phyloP scores from a whole-genome alignment of 2,329 filamentous ascomycete species.

The Atkinsonella texensis region DNA sequence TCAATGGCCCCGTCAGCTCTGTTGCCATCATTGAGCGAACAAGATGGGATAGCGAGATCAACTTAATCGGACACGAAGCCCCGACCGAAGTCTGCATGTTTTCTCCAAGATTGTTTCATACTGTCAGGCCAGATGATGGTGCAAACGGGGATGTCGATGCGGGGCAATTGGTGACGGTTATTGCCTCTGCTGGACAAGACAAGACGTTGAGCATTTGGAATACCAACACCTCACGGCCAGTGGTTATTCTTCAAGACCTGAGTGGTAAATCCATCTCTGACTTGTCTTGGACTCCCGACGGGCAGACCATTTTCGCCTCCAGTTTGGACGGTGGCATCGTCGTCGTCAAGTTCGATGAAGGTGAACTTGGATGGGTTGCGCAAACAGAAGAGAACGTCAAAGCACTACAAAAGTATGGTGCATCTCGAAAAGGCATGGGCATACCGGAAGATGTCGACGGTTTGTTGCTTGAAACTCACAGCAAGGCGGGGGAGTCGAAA shows the following conservation, averaged over 20 bases:
- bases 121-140: constrained; percentile 48
- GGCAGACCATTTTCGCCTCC: constrained; percentile 72
- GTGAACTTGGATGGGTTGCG: constrained; percentile 83
- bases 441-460: constrained; percentile 90
- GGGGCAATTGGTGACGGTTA: constrained; percentile 64
- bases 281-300: constrained; percentile 86
- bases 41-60: constrained; percentile 92
- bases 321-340: constrained; percentile 86
- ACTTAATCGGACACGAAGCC: constrained; percentile 91
- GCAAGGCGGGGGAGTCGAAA: constrained; percentile 80
- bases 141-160: constrained; percentile 30
- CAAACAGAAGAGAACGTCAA: constrained; percentile 83
- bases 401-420: constrained; percentile 84
- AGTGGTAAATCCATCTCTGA: constrained; percentile 89
- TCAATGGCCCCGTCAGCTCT: constrained; percentile 93
- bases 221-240: constrained; percentile 82
- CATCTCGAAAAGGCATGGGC: constrained; percentile 74
- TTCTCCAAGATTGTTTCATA: constrained; percentile 79
- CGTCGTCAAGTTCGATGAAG: constrained; percentile 67
- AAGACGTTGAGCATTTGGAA: constrained; percentile 97
- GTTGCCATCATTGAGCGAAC: constrained; percentile 91
- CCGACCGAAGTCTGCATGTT: constrained; percentile 97
- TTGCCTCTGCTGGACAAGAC: constrained; percentile 92
- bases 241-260: constrained; percentile 82
- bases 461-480: constrained; percentile 75